A percentile compares a stretch with the other conserved stretches of the same genome.
Evolutionary conservation across 768 basidiomycete species (phyloP).

Genomic region (Lentinula detonsa): DNA sequence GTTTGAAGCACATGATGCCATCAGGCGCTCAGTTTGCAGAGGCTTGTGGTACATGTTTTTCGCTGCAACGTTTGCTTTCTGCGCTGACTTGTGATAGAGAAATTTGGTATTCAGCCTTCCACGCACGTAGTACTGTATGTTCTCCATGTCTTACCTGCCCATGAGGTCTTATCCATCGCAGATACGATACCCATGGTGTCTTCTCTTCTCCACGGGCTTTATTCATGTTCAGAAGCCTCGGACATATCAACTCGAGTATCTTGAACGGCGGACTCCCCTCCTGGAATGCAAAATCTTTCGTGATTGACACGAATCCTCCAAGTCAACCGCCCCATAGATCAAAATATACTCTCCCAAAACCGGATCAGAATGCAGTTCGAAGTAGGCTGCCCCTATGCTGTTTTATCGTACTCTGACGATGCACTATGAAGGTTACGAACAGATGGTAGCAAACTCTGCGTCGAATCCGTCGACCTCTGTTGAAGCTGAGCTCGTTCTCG

Average conservation of each 20-base stretch:
- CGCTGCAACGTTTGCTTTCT: background rate
- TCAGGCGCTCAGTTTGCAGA: slow-evolving; percentile 59
- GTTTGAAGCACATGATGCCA: slow-evolving; percentile 95
- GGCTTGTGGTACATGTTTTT: slow-evolving; percentile 62
- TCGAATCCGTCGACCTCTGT: slow-evolving; percentile 36
- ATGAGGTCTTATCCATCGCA: slow-evolving; percentile 20
- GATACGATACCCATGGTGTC: slow-evolving; percentile 86
- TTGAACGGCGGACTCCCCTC: slow-evolving; percentile 90
- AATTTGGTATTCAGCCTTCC: slow-evolving; percentile 62
- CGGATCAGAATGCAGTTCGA: slow-evolving; percentile 47
- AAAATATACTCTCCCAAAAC: slow-evolving; percentile 46
- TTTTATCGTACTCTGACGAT: background rate
- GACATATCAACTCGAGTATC: slow-evolving; percentile 80
- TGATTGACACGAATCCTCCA: slow-evolving; percentile 36
- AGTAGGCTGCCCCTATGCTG: slow-evolving; percentile 26
- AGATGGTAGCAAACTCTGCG: slow-evolving; percentile 69
- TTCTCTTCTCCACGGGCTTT: slow-evolving; percentile 91
- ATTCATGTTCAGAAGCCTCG: slow-evolving; percentile 92
- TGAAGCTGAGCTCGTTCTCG: slow-evolving; percentile 67
- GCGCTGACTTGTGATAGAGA: slow-evolving; percentile 29
- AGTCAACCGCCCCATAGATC: slow-evolving; percentile 17
- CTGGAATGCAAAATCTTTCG: slow-evolving; percentile 65
- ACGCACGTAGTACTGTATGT: slow-evolving; percentile 81
- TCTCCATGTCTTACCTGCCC: background rate
- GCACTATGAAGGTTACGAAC: slow-evolving; percentile 58